A percentile compares a stretch with the other conserved stretches of the same genome.
Conservation (phyloP, 352 stramenopile species). For the Sclerospora graminicola region DNA sequence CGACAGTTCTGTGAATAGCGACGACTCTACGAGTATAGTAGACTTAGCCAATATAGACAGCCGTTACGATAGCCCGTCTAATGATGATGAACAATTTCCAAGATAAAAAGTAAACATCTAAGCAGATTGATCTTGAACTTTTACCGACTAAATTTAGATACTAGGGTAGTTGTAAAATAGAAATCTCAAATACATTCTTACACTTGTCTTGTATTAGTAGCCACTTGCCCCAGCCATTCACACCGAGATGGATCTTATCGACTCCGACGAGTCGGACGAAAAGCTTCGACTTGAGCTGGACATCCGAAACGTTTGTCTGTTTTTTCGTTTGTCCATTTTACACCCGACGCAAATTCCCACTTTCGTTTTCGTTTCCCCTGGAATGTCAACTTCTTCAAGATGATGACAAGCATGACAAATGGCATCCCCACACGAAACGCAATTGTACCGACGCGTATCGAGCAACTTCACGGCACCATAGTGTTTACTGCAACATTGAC, state of each 20-base stretch:
- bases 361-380: slow-evolving; percentile 12
- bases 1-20: too few relatives aligned
- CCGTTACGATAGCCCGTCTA: too few relatives aligned
- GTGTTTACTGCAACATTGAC: slow-evolving; percentile 32
- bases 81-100: too few relatives aligned
- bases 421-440: slow-evolving; percentile 34
- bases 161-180: too few relatives aligned
- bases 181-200: too few relatives aligned
- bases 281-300: slow-evolving; percentile 13
- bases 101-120: too few relatives aligned
- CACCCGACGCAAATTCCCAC: slow-evolving; percentile 24
- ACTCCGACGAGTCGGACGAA: slow-evolving; percentile 12
- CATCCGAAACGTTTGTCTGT: slow-evolving; percentile 5
- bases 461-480: slow-evolving; percentile 21
- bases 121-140: too few relatives aligned
- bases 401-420: slow-evolving; percentile 35
- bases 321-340: slow-evolving; percentile 8
- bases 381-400: slow-evolving; percentile 25
- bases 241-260: slow-evolving; percentile 2
- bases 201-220: too few relatives aligned
- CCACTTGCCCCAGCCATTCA: too few relatives aligned
- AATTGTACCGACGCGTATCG: slow-evolving; percentile 32
- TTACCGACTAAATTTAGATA: too few relatives aligned
- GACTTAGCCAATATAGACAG: too few relatives aligned
- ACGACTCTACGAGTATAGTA: too few relatives aligned